Conservation (phyloP, 2,329 filamentous ascomycete genomes). For the Colletotrichum karsti region DNA sequence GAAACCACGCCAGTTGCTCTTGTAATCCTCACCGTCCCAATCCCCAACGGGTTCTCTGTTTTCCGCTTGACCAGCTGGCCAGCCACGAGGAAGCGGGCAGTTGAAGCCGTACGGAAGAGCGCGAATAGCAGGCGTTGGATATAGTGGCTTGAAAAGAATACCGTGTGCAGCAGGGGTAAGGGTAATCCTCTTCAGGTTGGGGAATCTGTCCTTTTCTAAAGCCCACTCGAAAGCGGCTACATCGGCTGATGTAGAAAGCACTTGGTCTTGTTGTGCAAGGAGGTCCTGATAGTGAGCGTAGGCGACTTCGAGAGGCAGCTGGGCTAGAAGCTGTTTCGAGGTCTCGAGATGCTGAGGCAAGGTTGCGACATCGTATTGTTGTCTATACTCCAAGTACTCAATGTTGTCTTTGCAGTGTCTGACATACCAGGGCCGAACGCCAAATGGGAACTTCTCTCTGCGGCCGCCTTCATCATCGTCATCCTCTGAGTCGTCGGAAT, state of each 20-base stretch:
- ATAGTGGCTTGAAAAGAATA: slow-evolving; percentile 42
- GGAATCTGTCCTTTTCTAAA: slow-evolving; percentile 39
- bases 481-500: background rate
- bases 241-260: slow-evolving; percentile 38
- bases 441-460: background rate
- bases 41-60: background rate
- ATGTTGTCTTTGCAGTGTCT: background rate
- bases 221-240: slow-evolving; percentile 41
- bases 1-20: slow-evolving; percentile 41
- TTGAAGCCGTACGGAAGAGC: slow-evolving; percentile 47
- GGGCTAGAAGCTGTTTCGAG: background rate
- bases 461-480: background rate
- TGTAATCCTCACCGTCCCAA: slow-evolving; percentile 28
- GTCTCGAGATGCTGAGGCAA: background rate
- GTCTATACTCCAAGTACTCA: background rate
- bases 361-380: background rate
- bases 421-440: background rate
- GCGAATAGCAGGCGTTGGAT: slow-evolving; percentile 52
- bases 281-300: slow-evolving; percentile 42
- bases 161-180: slow-evolving; percentile 50
- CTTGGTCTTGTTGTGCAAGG: slow-evolving; percentile 39
- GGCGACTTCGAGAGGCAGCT: slow-evolving; percentile 2
- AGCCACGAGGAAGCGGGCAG: slow-evolving; percentile 45
- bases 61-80: slow-evolving; percentile 30
- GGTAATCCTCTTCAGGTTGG: slow-evolving; percentile 43